Base-by-base conservation (phyloP, 2,329 filamentous ascomycete species). In the Sporothrix sp. region DNA sequence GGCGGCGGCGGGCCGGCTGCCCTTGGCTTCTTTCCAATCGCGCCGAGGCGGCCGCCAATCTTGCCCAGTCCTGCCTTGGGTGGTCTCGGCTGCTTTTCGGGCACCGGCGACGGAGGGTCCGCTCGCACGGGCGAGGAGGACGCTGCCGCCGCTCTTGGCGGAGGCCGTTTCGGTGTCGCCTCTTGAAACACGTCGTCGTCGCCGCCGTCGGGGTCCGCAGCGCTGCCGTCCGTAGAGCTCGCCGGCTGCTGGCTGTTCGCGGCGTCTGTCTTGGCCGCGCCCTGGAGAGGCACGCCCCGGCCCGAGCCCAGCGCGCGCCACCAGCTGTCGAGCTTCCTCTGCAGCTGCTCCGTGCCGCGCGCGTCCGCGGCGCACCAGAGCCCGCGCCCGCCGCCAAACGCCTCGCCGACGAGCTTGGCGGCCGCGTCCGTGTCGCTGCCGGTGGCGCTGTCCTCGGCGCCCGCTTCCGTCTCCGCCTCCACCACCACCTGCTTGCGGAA, bases 1-100 rank as follows among this genome's bases (percentile, higher is more conserved):
- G 73, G 73, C 1, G 73, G 74, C 18, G 66, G 62, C 53, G 76
- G 75, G 7, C 38, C 32, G 33, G 76, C 64, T 54, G 78, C 70
- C 43, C 77, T 78, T 8, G 38, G n/a, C n/a, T 44, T 48, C 50
- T 75, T 74, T 39, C 70, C 54, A 13, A 52, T 42, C 14, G 40
- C 54, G 1, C 55, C 53, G 2, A 52, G 35, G 13, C 55, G 49
- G 16, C 53, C n/a, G n/a, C n/a, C 48, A n/a, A 50, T 48, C 20
- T 38, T 49, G 20, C 50, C 48, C 11, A 50, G 50, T 2, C 46
- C 50, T 10, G 21, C 16, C 25, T 36, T 39, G 32, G 40, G 1
- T 13, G 2, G 27, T 11, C 42, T 37, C 28, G 9, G 23, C n/a
- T n/a, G 18, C 14, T 3, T 14, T 43, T 10, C 16, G 25, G 9